Conservation (phyloP, 176 grass and related monocot genomes). For the Urochloa ruziziensis region DNA sequence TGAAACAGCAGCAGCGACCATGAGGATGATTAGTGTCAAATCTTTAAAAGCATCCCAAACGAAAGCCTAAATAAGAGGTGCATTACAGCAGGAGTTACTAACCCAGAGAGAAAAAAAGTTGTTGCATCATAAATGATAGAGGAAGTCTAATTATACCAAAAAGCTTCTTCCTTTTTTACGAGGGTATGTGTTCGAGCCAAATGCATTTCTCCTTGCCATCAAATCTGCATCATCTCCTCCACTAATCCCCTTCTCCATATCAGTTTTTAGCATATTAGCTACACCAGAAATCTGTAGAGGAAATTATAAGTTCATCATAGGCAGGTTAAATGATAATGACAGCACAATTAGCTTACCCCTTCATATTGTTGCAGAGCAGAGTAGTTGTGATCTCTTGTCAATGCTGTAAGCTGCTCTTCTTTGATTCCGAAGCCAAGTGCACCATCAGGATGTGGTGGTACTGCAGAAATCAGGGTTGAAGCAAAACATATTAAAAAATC, state of each 20-base stretch:
- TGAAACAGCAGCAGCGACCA: constrained; percentile 85
- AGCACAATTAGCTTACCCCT: constrained; percentile 46
- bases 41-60: constrained; percentile 96
- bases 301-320: constrained; percentile 12
- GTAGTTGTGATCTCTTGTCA: constrained; percentile 84
- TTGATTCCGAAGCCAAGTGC: constrained; percentile 67
- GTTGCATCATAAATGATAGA: neutral
- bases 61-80: constrained; percentile 57
- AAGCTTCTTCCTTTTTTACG: constrained; percentile 89
- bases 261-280: constrained; percentile 69
- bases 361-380: constrained; percentile 72
- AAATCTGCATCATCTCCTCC: constrained; percentile 67
- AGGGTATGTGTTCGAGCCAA: constrained; percentile 88
- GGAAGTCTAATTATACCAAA: constrained; percentile 40
- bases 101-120: neutral
- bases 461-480: constrained; percentile 34
- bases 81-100: neutral
- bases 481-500: neutral
- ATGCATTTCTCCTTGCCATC: constrained; percentile 48
- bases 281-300: constrained; percentile 60
- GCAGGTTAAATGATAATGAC: neutral
- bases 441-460: constrained; percentile 1
- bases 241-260: constrained; percentile 55
- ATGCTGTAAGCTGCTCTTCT: constrained; percentile 68
- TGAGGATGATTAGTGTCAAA: constrained; percentile 89